Conservation (phyloP, 2,329 filamentous ascomycete species). For the Clonostachys byssicola region DNA sequence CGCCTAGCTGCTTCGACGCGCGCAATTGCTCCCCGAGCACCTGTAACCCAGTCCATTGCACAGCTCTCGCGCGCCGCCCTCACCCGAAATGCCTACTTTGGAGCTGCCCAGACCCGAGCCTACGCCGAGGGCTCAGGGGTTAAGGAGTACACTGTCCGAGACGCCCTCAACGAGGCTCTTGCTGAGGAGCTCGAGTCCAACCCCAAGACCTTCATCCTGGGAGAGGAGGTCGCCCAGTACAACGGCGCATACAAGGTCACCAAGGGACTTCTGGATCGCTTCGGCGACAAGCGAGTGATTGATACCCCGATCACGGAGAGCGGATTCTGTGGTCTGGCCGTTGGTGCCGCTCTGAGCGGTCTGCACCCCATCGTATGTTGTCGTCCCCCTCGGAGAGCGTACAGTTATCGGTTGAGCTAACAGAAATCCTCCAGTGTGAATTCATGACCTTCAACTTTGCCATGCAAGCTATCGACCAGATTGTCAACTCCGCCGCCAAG, state of each 20-base stretch:
- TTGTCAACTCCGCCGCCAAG: slow-evolving; percentile 98
- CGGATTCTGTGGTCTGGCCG: slow-evolving; percentile 88
- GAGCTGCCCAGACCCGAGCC: slow-evolving; percentile 31
- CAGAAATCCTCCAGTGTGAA: slow-evolving; percentile 63
- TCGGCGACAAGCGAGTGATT: slow-evolving; percentile 95
- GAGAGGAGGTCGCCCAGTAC: slow-evolving; percentile 99
- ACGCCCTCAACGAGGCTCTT: slow-evolving; percentile 95
- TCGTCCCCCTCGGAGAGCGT: too few species aligned
- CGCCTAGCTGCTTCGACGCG: slow-evolving; percentile 40
- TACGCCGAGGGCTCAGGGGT: slow-evolving; percentile 56
- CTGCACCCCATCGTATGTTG: slow-evolving; percentile 84
- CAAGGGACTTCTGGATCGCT: slow-evolving; percentile 93
- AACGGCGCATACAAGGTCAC: slow-evolving; percentile 99
- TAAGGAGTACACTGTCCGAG: slow-evolving; percentile 95
- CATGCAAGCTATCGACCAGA: slow-evolving; percentile 99
- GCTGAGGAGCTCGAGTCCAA: slow-evolving; percentile 95
- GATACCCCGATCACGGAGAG: slow-evolving; percentile 98
- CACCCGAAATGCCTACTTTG: slow-evolving; percentile 29
- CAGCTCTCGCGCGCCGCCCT: slow-evolving; percentile 29
- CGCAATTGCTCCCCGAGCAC: slow-evolving; percentile 23
- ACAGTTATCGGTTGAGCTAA: neutral
- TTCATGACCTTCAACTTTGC: slow-evolving; percentile 99
- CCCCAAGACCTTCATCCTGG: slow-evolving; percentile 90
- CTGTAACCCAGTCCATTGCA: slow-evolving; percentile 26
- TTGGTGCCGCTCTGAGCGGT: slow-evolving; percentile 91